A percentile compares a stretch with the other conserved stretches of the same genome.
phyloP scores from a whole-genome alignment of 441 rosid genomes.

The Dalechampia spathulata region DNA sequence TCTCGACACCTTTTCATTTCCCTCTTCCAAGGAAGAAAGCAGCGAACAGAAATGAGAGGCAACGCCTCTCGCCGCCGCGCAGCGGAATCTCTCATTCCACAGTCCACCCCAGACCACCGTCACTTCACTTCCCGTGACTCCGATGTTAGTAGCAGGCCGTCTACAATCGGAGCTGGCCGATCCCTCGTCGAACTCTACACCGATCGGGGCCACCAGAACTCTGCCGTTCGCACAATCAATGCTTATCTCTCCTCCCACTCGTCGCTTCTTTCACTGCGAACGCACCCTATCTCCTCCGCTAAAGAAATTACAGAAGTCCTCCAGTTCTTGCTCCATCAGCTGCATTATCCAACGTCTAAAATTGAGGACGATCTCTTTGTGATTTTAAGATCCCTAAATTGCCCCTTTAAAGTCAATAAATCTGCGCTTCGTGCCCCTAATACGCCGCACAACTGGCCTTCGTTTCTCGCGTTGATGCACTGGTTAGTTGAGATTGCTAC shows the following conservation, averaged over 20 bases:
- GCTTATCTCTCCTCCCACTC: conserved; percentile 55
- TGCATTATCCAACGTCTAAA: conserved; percentile 42
- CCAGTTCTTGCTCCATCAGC: conserved; percentile 39
- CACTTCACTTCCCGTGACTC: conserved; percentile 54
- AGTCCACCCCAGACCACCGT: conserved; percentile 42
- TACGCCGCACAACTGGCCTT: conserved; percentile 89
- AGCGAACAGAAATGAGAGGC: conserved; percentile 30
- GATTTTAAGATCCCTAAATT: conserved; percentile 44
- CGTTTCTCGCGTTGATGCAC: conserved; percentile 51
- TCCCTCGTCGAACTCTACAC: conserved; percentile 30
- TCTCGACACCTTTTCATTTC: background rate
- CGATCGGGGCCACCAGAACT: conserved; percentile 51
- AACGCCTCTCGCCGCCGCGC: conserved; percentile 38
- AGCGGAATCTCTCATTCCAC: conserved; percentile 33
- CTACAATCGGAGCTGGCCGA: conserved; percentile 52
- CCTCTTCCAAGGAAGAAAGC: background rate
- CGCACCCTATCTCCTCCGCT: conserved; percentile 47
- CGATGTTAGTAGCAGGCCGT: conserved; percentile 88
- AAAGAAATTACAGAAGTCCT: conserved; percentile 61
- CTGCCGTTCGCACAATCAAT: conserved; percentile 54
- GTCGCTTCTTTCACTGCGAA: conserved; percentile 24
- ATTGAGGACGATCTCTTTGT: conserved; percentile 65
- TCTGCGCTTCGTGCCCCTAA: conserved; percentile 74
- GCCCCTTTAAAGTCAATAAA: conserved; percentile 65
- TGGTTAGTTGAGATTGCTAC: conserved; percentile 72